These are phyloP conservation scores for Syzygium aqueum DNA, from an alignment of 345 rosid genomes.

Conservation along the genomic window DNA sequence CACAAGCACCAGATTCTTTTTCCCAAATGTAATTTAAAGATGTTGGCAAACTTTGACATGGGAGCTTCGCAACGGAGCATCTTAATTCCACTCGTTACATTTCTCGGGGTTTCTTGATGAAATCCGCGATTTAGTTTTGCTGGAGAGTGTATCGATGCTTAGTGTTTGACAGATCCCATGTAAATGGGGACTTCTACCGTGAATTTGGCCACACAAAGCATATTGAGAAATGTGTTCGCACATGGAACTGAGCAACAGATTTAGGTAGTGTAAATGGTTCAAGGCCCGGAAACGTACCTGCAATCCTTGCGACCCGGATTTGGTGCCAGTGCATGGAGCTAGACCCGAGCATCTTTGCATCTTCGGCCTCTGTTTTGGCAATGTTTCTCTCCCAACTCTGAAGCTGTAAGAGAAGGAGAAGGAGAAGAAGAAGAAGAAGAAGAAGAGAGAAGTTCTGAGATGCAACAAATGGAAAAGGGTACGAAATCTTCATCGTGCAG, in stretches of 20 bases:
- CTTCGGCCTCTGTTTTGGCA: neutral
- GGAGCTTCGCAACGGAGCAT: neutral
- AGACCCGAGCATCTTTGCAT: neutral
- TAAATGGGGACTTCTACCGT: neutral
- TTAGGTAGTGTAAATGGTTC: neutral
- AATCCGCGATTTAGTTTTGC: neutral
- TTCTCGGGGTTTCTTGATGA: neutral
- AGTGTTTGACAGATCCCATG: neutral
- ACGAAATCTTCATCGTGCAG: neutral
- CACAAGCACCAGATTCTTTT: neutral
- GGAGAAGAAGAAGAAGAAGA: neutral
- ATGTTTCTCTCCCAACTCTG: neutral
- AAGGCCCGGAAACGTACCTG: neutral
- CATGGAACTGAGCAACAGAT: neutral
- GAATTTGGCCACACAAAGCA: neutral
- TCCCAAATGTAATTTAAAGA: neutral
- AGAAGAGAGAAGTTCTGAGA: neutral
- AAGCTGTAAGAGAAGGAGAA: neutral
- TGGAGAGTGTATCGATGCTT: neutral
- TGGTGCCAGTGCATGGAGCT: neutral
- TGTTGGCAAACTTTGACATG: neutral
- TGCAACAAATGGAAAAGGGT: neutral
- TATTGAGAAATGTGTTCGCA: neutral
- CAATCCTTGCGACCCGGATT: neutral
- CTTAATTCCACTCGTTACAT: neutral